Base-by-base conservation (phyloP, 2,329 filamentous ascomycete genomes). In the Arthroderma sp. region DNA sequence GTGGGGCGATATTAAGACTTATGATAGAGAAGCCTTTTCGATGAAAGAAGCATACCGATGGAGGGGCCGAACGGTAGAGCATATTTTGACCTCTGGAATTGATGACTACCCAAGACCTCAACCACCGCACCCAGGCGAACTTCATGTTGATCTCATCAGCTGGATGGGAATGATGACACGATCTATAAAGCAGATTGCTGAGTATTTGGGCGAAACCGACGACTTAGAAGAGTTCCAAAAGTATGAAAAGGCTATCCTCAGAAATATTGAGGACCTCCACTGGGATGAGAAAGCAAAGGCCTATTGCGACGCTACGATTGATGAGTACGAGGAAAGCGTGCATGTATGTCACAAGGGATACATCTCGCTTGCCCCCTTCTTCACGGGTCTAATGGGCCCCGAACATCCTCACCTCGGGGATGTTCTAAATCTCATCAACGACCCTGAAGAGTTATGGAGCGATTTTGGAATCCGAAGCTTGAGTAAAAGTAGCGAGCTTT, bases 161-260 rank as follows among this genome's bases (percentile, higher is more conserved):
- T 98, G 91, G 91, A 83, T 98, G 66, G 91, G 89, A n/a, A 78
- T 95, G 69, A 94, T 95, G 85, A 82, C 85, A 36, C 80, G 82
- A 52, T 82, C 83, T n/a, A 76, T 98, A 44, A 74, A 79, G 55
- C 84, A 82, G 53, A 84, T 95, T 54, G 85, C 87, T 1, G 69
- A 77, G 38, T 77, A 79, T 28, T 73, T 96, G n/a, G 80, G 76
- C 39, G 75, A 87, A 52, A 65, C 67, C 0, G 87, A 94, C 31
- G 89, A 96, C 53, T 80, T 75, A 0, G 73, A 75, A 22, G 78
- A 84, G 55, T 85, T 89, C 55, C 71, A 69, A 38, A 78, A 76
- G 48, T 83, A 83, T 45, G 75, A 86, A 46, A 76, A 77, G 30
- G 87, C 83, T 9, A 93, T 98, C 49, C 69, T 80, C 46, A 78